A percentile compares a stretch with the other conserved stretches of the same genome.
Conservation (phyloP, 2,329 filamentous ascomycete genomes). For the Xylariaceae sp. region DNA sequence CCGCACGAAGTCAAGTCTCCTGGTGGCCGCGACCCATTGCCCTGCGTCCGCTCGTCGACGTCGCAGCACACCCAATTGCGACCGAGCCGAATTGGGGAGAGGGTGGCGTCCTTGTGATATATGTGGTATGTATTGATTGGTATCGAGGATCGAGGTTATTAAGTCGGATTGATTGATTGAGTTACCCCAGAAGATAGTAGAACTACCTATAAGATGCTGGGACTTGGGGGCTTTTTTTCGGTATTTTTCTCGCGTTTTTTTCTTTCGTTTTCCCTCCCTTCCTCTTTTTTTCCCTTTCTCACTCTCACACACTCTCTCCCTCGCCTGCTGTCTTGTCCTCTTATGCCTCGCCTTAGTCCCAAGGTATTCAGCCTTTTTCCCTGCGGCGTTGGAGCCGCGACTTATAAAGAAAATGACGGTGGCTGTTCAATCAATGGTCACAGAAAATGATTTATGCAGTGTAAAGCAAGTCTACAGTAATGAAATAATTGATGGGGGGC, state of each 20-base stretch:
- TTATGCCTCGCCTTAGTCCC: background rate
- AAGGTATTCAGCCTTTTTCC: background rate
- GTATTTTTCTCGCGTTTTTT: background rate
- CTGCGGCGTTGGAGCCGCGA: background rate
- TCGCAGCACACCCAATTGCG: constrained; percentile 9
- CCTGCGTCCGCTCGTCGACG: constrained; percentile 13
- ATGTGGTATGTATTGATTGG: background rate
- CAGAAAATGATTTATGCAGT: constrained; percentile 1
- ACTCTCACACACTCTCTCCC: background rate
- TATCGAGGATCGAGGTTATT: background rate
- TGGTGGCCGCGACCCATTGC: constrained; percentile 28
- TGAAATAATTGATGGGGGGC: constrained; percentile 1
- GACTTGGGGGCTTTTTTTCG: background rate
- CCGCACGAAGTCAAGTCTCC: constrained; percentile 28
- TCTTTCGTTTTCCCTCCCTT: background rate
- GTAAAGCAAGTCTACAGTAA: constrained; percentile 3
- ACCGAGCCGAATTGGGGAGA: constrained; percentile 5
- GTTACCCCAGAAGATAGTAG: background rate
- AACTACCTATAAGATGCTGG: background rate
- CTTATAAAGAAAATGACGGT: constrained; percentile 2
- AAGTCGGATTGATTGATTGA: background rate
- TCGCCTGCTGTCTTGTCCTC: background rate
- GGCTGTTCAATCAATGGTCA: constrained; percentile 1
- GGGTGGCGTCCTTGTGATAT: background rate
- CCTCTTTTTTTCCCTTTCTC: no score